Evolutionary conservation across 192 early-diverging fungal genomes (phyloP).

Genomic region (Diversispora eburnea): DNA sequence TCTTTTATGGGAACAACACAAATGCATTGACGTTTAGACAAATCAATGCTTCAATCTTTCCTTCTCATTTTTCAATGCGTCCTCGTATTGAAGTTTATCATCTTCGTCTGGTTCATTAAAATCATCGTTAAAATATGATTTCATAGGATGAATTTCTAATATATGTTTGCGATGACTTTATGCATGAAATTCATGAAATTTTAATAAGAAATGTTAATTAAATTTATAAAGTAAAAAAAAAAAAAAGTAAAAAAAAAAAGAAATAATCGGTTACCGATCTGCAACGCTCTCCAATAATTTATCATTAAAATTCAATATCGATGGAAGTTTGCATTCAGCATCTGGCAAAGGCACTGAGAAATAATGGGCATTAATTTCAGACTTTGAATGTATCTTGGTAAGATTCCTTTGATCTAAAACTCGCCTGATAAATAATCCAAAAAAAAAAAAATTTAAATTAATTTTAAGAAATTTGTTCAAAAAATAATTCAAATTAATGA

Average conservation of each 20-base stretch:
- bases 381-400: not conserved
- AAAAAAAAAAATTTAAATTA: too few species aligned
- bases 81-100: not conserved
- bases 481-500: conserved; percentile 50
- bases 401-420: conserved; percentile 10
- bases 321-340: not conserved
- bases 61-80: too few species aligned
- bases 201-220: not conserved
- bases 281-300: conserved; percentile 2
- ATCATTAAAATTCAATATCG: conserved; percentile 12
- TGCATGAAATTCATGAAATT: not conserved
- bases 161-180: not conserved
- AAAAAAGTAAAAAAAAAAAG: not conserved
- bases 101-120: not conserved
- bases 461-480: conserved; percentile 1
- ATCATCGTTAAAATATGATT: not conserved
- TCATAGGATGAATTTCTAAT: not conserved
- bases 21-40: too few species aligned
- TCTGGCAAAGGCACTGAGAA: not conserved
- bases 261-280: not conserved
- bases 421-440: not conserved
- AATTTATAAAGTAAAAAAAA: not conserved
- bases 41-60: too few species aligned
- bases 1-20: too few species aligned
- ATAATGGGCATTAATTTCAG: not conserved